These are phyloP conservation scores for Casuarina glauca DNA, from an alignment of 306 rosid species.

Conservation along the genomic window DNA sequence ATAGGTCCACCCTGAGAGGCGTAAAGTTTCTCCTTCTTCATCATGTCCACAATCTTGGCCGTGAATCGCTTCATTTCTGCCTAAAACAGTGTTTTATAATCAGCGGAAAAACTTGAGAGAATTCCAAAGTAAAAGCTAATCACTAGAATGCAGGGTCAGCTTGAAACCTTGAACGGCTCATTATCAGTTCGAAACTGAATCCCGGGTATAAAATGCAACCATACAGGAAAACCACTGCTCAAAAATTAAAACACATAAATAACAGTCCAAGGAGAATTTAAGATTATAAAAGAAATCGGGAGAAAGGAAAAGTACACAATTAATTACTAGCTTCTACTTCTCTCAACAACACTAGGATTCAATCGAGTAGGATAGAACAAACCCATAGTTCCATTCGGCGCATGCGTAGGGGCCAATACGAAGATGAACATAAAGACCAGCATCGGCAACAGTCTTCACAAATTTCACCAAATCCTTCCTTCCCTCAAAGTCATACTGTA, in stretches of 20 bases:
- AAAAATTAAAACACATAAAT: slow-evolving; percentile 18
- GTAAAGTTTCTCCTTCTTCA: slow-evolving; percentile 83
- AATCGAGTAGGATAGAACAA: too few species aligned
- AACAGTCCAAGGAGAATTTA: background rate
- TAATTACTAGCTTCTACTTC: background rate
- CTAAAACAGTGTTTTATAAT: slow-evolving; percentile 42
- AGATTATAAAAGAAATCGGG: background rate
- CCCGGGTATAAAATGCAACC: slow-evolving; percentile 87
- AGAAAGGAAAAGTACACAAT: background rate
- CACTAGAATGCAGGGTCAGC: slow-evolving; percentile 4
- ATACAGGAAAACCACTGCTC: slow-evolving; percentile 84
- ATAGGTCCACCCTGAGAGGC: slow-evolving; percentile 96
- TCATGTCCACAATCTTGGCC: slow-evolving; percentile 72
- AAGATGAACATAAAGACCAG: slow-evolving; percentile 80
- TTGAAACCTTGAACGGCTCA: slow-evolving; percentile 70
- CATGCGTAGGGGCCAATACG: slow-evolving; percentile 96
- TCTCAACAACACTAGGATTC: too few species aligned
- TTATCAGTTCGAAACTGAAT: slow-evolving; percentile 78
- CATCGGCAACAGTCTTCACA: slow-evolving; percentile 76
- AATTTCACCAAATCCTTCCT: slow-evolving; percentile 73
- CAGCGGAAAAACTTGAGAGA: background rate
- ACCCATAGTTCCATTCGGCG: slow-evolving; percentile 99
- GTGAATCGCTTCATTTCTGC: slow-evolving; percentile 88
- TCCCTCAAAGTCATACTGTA: slow-evolving; percentile 79
- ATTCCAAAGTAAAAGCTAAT: background rate